Evolutionary conservation across 352 stramenopile species (phyloP).

Genomic region (Phytophthora foliorum): DNA sequence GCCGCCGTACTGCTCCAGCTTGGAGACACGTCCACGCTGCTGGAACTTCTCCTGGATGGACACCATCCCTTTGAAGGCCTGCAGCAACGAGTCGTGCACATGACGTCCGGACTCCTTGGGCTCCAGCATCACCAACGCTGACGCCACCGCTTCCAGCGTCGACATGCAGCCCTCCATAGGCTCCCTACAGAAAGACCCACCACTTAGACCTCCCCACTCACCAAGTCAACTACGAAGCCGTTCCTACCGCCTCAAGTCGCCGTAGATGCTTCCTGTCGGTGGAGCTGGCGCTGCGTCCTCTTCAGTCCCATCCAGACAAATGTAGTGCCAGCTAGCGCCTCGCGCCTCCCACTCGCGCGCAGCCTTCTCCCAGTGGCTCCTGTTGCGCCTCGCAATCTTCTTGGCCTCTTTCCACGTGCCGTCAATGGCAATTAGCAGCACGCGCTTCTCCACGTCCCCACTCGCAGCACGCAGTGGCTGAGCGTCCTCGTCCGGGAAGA

Average conservation of each 20-base stretch:
- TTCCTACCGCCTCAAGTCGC: constrained; percentile 57
- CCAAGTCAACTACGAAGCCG: background rate
- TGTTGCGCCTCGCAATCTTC: constrained; percentile 72
- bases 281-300: background rate
- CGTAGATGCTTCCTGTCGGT: constrained; percentile 62
- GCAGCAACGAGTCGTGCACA: constrained; percentile 44
- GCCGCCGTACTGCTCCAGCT: constrained; percentile 48
- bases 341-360: constrained; percentile 31
- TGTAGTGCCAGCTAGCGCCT: constrained; percentile 51
- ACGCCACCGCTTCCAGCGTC: constrained; percentile 76
- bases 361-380: constrained; percentile 47
- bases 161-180: constrained; percentile 81
- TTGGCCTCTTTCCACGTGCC: constrained; percentile 88
- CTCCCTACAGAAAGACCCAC: constrained; percentile 52
- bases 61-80: constrained; percentile 70
- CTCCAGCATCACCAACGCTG: constrained; percentile 58
- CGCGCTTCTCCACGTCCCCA: constrained; percentile 1
- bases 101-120: constrained; percentile 14
- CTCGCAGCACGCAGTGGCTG: constrained; percentile 26
- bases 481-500: constrained; percentile 58
- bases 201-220: background rate
- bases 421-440: constrained; percentile 76
- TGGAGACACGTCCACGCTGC: constrained; percentile 32
- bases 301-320: constrained; percentile 47
- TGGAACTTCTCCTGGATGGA: constrained; percentile 61